Evolutionary conservation across 164 flowering plant species (phyloP).

Genomic region (Annona cherimola): DNA sequence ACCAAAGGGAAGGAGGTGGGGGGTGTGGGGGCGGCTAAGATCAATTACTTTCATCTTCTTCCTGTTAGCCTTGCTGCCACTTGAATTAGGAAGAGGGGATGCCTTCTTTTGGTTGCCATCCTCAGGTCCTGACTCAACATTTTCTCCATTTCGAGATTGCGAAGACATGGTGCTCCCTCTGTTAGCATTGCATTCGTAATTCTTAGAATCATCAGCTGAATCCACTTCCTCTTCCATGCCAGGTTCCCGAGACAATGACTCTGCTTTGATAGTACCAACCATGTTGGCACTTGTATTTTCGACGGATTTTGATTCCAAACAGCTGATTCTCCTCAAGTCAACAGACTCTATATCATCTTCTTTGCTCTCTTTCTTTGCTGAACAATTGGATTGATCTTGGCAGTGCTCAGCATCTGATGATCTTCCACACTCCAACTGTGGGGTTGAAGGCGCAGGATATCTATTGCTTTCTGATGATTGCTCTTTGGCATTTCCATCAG

Average conservation of each 20-base stretch:
- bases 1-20: not conserved
- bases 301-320: constrained; percentile 62
- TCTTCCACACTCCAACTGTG: constrained; percentile 62
- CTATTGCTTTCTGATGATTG: constrained; percentile 41
- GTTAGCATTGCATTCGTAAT: constrained; percentile 7
- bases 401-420: constrained; percentile 49
- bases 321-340: constrained; percentile 1
- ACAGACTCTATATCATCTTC: constrained; percentile 40
- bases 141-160: constrained; percentile 18
- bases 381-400: constrained; percentile 46
- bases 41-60: constrained; percentile 55
- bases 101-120: constrained; percentile 23
- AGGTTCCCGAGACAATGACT: constrained; percentile 17
- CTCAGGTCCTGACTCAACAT: constrained; percentile 9
- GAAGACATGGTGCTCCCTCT: constrained; percentile 11
- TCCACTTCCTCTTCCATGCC: constrained; percentile 46
- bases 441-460: constrained; percentile 82
- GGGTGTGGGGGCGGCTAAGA: not conserved
- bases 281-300: constrained; percentile 51
- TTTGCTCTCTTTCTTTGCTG: constrained; percentile 40
- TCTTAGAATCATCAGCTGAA: constrained; percentile 29
- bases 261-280: constrained; percentile 14
- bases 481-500: constrained; percentile 22
- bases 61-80: constrained; percentile 30
- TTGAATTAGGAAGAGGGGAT: constrained; percentile 22